Evolutionary conservation across 176 grass and related monocot species (phyloP).

Genomic region (Themeda triandra): DNA sequence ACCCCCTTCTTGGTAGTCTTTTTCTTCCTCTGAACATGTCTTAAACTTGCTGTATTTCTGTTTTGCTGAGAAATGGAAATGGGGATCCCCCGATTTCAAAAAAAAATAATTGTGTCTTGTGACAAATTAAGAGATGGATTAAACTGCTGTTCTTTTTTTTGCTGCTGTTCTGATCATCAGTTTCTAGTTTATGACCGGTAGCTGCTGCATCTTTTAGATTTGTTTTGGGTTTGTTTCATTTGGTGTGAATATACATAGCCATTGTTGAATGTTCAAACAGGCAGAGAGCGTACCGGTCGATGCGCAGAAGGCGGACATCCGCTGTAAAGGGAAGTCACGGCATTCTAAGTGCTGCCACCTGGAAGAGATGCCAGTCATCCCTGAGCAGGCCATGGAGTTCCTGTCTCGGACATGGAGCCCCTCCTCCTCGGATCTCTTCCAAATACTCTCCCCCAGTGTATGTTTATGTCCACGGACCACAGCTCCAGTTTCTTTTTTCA

Average conservation of each 20-base stretch:
- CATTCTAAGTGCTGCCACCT: slow-evolving; percentile 32
- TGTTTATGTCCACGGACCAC: slow-evolving; percentile 41
- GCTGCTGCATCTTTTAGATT: too few species aligned
- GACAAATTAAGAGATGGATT: background rate
- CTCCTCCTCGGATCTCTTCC: slow-evolving; percentile 87
- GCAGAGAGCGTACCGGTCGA: slow-evolving; percentile 41
- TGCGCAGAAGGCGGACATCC: slow-evolving; percentile 16
- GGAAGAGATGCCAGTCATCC: slow-evolving; percentile 49
- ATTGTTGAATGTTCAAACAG: slow-evolving; percentile 43
- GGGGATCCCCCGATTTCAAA: too few species aligned
- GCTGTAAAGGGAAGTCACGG: slow-evolving; percentile 48
- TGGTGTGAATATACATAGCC: background rate
- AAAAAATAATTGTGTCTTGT: too few species aligned
- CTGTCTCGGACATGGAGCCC: slow-evolving; percentile 96
- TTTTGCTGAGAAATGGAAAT: too few species aligned
- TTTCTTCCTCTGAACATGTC: too few species aligned
- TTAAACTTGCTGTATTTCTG: too few species aligned
- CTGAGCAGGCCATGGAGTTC: slow-evolving; percentile 74
- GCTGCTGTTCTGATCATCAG: background rate
- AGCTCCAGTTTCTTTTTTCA: background rate
- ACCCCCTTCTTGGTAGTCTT: too few species aligned
- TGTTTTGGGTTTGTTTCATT: background rate
- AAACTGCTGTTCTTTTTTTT: background rate
- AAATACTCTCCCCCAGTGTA: slow-evolving; percentile 83
- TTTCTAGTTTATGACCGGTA: too few species aligned